Percentiles rank a stretch among this genome's conserved stretches.
phyloP scores from a whole-genome alignment of 2,329 filamentous ascomycete genomes.

The Cordyceps militaris region DNA sequence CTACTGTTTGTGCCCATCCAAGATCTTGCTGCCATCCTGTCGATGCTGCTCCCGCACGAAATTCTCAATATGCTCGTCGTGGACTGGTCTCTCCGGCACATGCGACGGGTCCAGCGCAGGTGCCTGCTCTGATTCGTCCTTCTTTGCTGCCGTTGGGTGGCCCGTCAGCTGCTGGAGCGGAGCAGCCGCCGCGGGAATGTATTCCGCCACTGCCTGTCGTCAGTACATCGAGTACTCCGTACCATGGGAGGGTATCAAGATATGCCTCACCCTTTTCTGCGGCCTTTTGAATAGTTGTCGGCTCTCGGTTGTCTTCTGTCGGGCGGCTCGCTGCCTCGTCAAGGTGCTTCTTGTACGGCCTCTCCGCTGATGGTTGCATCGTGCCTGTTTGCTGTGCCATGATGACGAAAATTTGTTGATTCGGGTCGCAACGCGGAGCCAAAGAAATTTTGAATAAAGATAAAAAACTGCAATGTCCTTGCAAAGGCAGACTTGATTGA shows the following conservation, averaged over 20 bases:
- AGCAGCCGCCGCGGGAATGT: slow-evolving; percentile 36
- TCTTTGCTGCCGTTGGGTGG: slow-evolving; percentile 14
- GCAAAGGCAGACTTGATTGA: not conserved
- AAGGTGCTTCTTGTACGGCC: slow-evolving; percentile 10
- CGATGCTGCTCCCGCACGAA: slow-evolving; percentile 47
- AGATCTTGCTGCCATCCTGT: slow-evolving; percentile 26
- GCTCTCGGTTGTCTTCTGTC: slow-evolving; percentile 4
- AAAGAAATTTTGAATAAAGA: not conserved
- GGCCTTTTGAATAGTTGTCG: not conserved
- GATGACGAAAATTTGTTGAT: not conserved
- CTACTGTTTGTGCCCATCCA: slow-evolving; percentile 15
- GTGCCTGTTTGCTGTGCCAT: not conserved
- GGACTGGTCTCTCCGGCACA: slow-evolving; percentile 36
- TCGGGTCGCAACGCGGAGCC: no score
- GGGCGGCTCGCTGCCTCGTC: slow-evolving; percentile 8
- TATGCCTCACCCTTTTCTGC: not conserved
- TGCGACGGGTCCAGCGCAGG: slow-evolving; percentile 20
- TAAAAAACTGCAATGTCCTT: not conserved
- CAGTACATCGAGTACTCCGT: not conserved
- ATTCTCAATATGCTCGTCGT: slow-evolving; percentile 44
- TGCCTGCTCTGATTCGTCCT: slow-evolving; percentile 9
- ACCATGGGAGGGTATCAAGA: not conserved
- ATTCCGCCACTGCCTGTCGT: slow-evolving; percentile 30
- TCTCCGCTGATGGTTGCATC: slow-evolving; percentile 5
- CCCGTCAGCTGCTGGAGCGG: slow-evolving; percentile 31